Conservation (phyloP, 2,329 filamentous ascomycete genomes). For the Trichophyton mentagrophytes region DNA sequence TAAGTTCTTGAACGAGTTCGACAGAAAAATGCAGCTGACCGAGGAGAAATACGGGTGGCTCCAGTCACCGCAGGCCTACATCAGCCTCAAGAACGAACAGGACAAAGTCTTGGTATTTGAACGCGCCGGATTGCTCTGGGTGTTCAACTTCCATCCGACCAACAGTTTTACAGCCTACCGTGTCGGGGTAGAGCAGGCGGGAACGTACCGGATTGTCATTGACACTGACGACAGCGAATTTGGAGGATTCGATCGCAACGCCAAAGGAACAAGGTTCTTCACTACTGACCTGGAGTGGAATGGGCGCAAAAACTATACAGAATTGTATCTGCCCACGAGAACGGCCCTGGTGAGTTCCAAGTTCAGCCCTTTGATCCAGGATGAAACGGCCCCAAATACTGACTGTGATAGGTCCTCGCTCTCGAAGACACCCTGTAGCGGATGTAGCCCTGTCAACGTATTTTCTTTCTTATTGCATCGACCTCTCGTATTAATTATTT, state of each 20-base stretch:
- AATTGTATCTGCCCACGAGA: slow-evolving; percentile 77
- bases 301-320: slow-evolving; percentile 73
- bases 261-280: slow-evolving; percentile 75
- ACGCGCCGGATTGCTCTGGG: slow-evolving; percentile 73
- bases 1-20: slow-evolving; percentile 84
- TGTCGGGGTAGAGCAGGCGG: slow-evolving; percentile 70
- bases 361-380: neutral
- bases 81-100: slow-evolving; percentile 81
- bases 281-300: slow-evolving; percentile 90
- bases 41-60: slow-evolving; percentile 91
- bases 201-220: slow-evolving; percentile 76
- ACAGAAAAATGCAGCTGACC: slow-evolving; percentile 74
- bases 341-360: slow-evolving; percentile 58
- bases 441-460: neutral
- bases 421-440: slow-evolving; percentile 28
- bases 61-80: slow-evolving; percentile 69
- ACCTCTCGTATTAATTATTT: too few species aligned
- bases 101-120: slow-evolving; percentile 97
- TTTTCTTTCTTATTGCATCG: neutral
- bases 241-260: slow-evolving; percentile 67
- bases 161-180: slow-evolving; percentile 85
- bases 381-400: neutral
- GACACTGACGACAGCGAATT: slow-evolving; percentile 66
- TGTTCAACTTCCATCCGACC: slow-evolving; percentile 90
- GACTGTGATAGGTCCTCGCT: slow-evolving; percentile 39